These are phyloP conservation scores for Amauroascus niger DNA, from an alignment of 2,329 filamentous ascomycete species.

Conservation along the genomic window DNA sequence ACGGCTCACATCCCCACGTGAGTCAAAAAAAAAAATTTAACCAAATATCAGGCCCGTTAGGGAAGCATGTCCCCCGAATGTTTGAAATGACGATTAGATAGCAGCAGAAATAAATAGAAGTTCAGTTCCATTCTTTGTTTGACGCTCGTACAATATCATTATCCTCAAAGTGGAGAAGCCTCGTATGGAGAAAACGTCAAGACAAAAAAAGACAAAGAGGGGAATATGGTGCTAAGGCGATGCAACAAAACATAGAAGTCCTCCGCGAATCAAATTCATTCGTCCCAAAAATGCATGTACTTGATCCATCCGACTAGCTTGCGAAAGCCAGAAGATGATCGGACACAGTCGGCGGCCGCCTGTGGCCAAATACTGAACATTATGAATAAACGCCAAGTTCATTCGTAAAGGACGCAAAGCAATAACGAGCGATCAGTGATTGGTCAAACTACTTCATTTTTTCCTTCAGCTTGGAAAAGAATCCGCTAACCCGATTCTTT, in stretches of 20 bases:
- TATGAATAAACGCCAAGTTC: not conserved
- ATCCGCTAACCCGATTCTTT: slow-evolving; percentile 54
- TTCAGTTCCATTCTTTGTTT: not conserved
- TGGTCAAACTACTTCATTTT: slow-evolving; percentile 38
- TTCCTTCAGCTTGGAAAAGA: slow-evolving; percentile 49
- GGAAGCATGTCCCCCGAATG: too few relatives aligned
- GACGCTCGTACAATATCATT: not conserved
- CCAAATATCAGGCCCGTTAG: too few relatives aligned
- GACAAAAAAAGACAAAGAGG: not conserved
- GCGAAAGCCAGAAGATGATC: not conserved
- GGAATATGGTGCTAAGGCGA: slow-evolving; percentile 4
- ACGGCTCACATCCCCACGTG: too few relatives aligned
- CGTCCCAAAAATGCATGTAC: not conserved
- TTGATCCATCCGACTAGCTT: not conserved
- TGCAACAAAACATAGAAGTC: slow-evolving; percentile 6
- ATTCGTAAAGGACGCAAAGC: not conserved
- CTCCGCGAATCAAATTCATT: not conserved
- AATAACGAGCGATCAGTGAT: not conserved
- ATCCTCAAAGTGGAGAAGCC: not conserved
- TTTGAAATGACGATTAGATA: too few relatives aligned
- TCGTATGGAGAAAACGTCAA: not conserved
- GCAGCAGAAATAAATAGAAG: too few relatives aligned
- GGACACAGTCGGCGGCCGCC: not conserved
- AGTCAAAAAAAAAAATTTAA: too few relatives aligned
- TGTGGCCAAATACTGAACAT: not conserved